phyloP scores from a whole-genome alignment of 345 rosid genomes.

The rapeseed (Brassica napus) region Da-Ae NC_063434.1:22253001-22253500 shows the following conservation, averaged over 20 bases:
- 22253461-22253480: constrained; percentile 25
- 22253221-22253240: too few relatives aligned
- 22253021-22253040: constrained; percentile 33
- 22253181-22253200: background rate
- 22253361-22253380: constrained; percentile 24
- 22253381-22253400: constrained; percentile 3
- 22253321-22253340: constrained; percentile 30
- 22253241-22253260: constrained; percentile 15
- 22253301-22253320: constrained; percentile 21
- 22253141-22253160: constrained; percentile 21
- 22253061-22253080: constrained; percentile 38
- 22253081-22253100: constrained; percentile 38
- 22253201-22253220: too few relatives aligned
- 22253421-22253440: constrained; percentile 17
- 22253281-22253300: constrained; percentile 25
- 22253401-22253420: constrained; percentile 23
- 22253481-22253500: constrained; percentile 35
- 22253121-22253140: constrained; percentile 24
- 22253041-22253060: constrained; percentile 13
- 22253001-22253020: constrained; percentile 29
- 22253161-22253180: background rate
- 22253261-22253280: background rate
- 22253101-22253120: constrained; percentile 33
- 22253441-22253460: constrained; percentile 29
- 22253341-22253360: background rate